phyloP scores from a whole-genome alignment of 2,329 filamentous ascomycete genomes.

The Fusarium dimerum region DNA sequence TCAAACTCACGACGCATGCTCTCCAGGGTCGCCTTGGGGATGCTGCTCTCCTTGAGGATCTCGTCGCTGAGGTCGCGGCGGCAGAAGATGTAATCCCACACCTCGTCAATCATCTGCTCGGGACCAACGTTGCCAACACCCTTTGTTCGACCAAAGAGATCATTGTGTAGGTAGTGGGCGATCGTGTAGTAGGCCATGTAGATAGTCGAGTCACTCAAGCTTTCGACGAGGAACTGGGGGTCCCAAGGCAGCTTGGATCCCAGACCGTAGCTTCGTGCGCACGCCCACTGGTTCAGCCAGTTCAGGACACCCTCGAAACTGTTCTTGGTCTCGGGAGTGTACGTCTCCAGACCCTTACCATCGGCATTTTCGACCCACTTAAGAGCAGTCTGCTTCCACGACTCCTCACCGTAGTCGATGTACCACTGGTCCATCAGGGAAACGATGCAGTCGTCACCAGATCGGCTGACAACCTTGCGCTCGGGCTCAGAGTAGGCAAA shows the following conservation, averaged over 20 bases:
- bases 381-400: constrained; percentile 78
- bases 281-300: constrained; percentile 97
- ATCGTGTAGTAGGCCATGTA: constrained; percentile 84
- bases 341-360: constrained; percentile 74
- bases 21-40: constrained; percentile 72
- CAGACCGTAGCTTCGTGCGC: constrained; percentile 85
- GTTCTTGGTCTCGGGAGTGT: constrained; percentile 73
- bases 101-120: constrained; percentile 90
- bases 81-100: constrained; percentile 95
- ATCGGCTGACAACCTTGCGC: constrained; percentile 83
- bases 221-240: constrained; percentile 85
- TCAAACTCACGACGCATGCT: constrained; percentile 88
- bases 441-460: constrained; percentile 90
- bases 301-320: constrained; percentile 82
- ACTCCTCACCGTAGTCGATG: constrained; percentile 89
- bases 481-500: constrained; percentile 96
- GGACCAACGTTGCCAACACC: constrained; percentile 70
- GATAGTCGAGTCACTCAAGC: constrained; percentile 86
- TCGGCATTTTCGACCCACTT: constrained; percentile 70
- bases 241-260: constrained; percentile 97
- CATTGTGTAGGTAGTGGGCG: constrained; percentile 70
- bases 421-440: constrained; percentile 97
- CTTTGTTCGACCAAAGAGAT: constrained; percentile 77
- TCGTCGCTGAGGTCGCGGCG: constrained; percentile 70
- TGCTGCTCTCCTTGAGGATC: constrained; percentile 64